Evolutionary conservation across 768 basidiomycete genomes (phyloP), one percentile per base, ranked within the genome.

Genomic region (Phanerodontia chrysosporium): DNA sequence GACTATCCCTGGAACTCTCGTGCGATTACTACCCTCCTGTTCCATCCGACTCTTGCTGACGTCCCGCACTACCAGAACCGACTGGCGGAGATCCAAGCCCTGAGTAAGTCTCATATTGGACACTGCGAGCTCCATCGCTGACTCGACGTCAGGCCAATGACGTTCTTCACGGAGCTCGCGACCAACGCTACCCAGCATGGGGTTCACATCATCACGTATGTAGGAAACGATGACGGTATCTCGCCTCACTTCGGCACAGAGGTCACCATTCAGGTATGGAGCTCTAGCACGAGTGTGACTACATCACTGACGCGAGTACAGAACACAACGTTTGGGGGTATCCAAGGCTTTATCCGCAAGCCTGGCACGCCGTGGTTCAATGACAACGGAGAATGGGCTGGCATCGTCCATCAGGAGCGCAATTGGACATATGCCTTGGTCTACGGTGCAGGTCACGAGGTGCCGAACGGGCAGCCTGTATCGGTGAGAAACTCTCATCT

Each of bases 241-340:
- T 75, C 86, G 51, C 75, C 85, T 3, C 87, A 87, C 64, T 73
- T 76, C 39, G 81, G 86, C 25, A 83, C 84, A 49, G 83, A 89
- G 77, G 55, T 59, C 16, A 25, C 44, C 27, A 48, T 62, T 18
- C 74, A 78, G 14, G 64, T 65, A 29, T 9, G 52, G n/a, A 22
- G 16, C 29, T 32, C 29, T n/a, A n/a, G n/a, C 32, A 22, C 45
- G 21, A 42, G 16, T 51, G 58, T 58, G 48, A 56, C 21, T 45
- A 3, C 14, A 7, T 0, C 25, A 14, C 29, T 48, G 39, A 53
- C 18, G 14, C 2, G 8, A 3, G 3, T n/a, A 6, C 55, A 64
- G 85, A 91, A 91, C 64, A 89, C 87, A 25, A 89, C 89, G 0
- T 91, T 90, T 62, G 88, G 87, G 25, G 89, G 87, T 6, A 83